Evolutionary conservation across 306 rosid species (phyloP), one percentile per base, ranked within the genome.

Genomic region (Cucumis hystrix): DNA sequence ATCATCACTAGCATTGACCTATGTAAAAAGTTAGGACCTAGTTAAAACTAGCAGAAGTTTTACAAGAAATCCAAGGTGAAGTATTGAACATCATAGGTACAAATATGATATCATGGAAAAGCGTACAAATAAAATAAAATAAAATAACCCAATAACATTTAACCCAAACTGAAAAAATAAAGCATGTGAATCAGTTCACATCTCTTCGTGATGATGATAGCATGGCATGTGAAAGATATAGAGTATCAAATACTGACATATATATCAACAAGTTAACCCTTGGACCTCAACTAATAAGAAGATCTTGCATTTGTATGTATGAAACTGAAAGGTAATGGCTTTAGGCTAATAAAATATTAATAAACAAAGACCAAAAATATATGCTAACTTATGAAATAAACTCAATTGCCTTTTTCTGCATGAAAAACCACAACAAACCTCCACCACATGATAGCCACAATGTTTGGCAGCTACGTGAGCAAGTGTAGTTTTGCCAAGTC

Each of bases 1-100:
- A 82, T 94, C 98, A 87, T 94, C 97, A 84, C 98, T 94, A 54
- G 98, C 98, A 90, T 94, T 94, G 72, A 94, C 81, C 98, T 94
- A 69, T 47, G 47, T 43, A 43, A 70, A 47, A 47, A 21, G 59
- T 70, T 70, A 6, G 75, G 39, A 45, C 58, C 37, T 41, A 23
- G 35, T 70, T 47, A 70, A 45, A 21, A 47, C 18, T 45, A 23
- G 39, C 77, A 85, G 68, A 85, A 78, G 16, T 23, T 52, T 15
- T 67, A 55, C 6, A 37, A 56, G 12, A 10, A 57, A 43, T 18
- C n/a, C 28, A 35, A 75, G 65, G 40, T 57, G 66, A 74, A 33
- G 78, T 8, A 57, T 13, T 35, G 56, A 21, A 75, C 39, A 37
- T 18, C 30, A 5, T n/a, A 69, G 21, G 23, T 45, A 37, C 33